Evolutionary conservation across 768 basidiomycete species (phyloP), one percentile per base, ranked within the genome.

Genomic region (Lentinus tigrinus): DNA sequence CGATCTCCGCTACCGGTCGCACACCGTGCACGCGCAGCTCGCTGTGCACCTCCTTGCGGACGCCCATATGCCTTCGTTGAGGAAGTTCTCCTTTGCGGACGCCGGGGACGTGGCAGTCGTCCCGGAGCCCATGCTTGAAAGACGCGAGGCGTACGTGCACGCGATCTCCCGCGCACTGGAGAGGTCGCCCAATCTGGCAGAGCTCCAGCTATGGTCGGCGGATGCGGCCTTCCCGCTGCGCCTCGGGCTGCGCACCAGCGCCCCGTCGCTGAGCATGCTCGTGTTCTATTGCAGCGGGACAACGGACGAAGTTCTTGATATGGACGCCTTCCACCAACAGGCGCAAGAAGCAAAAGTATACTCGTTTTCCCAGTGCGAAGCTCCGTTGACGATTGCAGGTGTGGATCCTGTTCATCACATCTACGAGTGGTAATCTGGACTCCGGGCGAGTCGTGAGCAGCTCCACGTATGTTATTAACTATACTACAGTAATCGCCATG

Each of bases 191-290:
- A 27, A 50, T 4, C 27, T 50, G 3, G 38, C 21, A 11, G 31
- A 43, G 40, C 39, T 50, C 40, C 28, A 50, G 48, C 14, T 57
- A 8, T 57, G 56, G 56, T 50, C 56, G 3, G 48, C 31, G 3
- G 40, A 49, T 23, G 28, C 23, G 13, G 21, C 34, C 14, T 28
- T 43, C 13, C 13, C 13, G 48, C 23, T 28, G 39, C 23, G 38
- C 16, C 37, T 26, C 26, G 10, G 17, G 28, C 40, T 47, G 19
- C 46, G 34, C 34, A 9, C 8, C 44, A 4, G 19, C 23, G 36
- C n/a, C 39, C 19, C 24, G 36, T 14, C 16, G 4, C 21, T 57
- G 21, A 14, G 36, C 21, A 42, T 16, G 21, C 23, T 44, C 40
- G 26, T 36, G 17, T 51, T 50, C 23, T 24, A 21, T 34, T 42